Conservation (phyloP, 2,329 filamentous ascomycete genomes). For the Tolypocladium guangdongense region DNA sequence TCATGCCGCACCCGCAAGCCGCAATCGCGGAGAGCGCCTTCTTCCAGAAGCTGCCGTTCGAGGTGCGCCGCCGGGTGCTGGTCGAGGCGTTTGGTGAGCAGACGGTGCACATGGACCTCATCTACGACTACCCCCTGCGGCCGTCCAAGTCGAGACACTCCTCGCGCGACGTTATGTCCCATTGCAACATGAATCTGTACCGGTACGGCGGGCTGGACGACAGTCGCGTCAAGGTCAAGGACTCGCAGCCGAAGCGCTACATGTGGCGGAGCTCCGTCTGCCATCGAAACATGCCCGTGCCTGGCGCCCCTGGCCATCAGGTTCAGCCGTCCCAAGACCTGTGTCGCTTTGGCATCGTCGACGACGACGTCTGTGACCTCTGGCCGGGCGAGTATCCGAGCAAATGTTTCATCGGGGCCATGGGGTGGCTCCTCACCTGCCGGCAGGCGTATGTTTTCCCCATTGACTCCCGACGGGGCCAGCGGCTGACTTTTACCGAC, state of each 20-base stretch:
- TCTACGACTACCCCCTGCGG: neutral
- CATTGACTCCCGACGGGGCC: neutral
- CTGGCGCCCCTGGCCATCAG: neutral
- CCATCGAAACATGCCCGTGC: constrained; percentile 9
- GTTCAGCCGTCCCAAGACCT: constrained; percentile 9
- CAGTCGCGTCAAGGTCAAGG: constrained; percentile 1
- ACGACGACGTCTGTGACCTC: constrained; percentile 6
- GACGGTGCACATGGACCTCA: constrained; percentile 14
- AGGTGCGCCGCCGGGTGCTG: constrained; percentile 21
- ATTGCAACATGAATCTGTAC: neutral
- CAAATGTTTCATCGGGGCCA: constrained; percentile 13
- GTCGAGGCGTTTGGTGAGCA: constrained; percentile 11
- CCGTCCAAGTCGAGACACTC: neutral
- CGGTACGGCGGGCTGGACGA: neutral
- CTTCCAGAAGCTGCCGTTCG: constrained; percentile 20
- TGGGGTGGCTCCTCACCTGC: constrained; percentile 20
- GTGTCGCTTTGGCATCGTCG: constrained; percentile 8
- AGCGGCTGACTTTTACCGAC: no score
- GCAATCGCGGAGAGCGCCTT: constrained; percentile 9
- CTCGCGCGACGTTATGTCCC: neutral
- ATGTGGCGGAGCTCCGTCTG: constrained; percentile 15
- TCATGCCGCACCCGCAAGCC: neutral
- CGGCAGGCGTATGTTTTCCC: constrained; percentile 14
- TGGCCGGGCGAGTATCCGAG: constrained; percentile 10
- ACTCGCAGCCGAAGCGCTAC: constrained; percentile 10